Evolutionary conservation across 2,329 filamentous ascomycete species (phyloP), one percentile per base, ranked within the genome.

Genomic region (Penicillium sp.): DNA sequence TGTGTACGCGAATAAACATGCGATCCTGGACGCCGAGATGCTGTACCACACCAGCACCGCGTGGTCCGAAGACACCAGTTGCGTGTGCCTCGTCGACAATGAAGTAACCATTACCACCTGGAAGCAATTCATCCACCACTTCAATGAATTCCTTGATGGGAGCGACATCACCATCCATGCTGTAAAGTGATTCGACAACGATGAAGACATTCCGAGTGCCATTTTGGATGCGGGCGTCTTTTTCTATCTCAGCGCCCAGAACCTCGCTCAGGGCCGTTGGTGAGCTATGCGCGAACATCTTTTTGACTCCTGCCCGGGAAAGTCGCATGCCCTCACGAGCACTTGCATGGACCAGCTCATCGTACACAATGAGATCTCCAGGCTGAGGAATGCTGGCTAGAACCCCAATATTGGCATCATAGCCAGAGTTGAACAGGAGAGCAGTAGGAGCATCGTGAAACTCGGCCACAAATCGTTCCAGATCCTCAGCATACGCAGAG

Each of bases 161-260:
- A 0, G 85, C 85, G 18, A 91, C 76, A 64, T 93, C 89, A 0
- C 91, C 91, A 54, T 94, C 90, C 91, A 95, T 95, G 71, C 89
- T 92, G 72, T 95, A 94, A 0, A 92, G 79, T 0, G 83, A 85
- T 65, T 92, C 89, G 0, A 91, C 80, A 0, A 85, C 85, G n/a
- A 92, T 72, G 63, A 92, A 89, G 2, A 91, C 80, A 62, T 85
- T 87, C 0, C 69, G 70, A 1, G 69, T 58, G 0, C 83, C 83
- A 0, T 62, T 53, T 0, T 46, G 46, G 0, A 85, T 54, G 49
- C 53, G 18, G 1, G 69, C 59, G 27, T 82, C 75, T 0, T 64
- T 59, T 2, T 71, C 60, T 0, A 73, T 59, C 11, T 78, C 58
- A 0, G 60, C 50, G 13, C 60, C 43, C n/a, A 84, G 61, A 2